Evolutionary conservation across 192 early-diverging fungal genomes (phyloP).

Genomic region (Coemansia sp.): DNA sequence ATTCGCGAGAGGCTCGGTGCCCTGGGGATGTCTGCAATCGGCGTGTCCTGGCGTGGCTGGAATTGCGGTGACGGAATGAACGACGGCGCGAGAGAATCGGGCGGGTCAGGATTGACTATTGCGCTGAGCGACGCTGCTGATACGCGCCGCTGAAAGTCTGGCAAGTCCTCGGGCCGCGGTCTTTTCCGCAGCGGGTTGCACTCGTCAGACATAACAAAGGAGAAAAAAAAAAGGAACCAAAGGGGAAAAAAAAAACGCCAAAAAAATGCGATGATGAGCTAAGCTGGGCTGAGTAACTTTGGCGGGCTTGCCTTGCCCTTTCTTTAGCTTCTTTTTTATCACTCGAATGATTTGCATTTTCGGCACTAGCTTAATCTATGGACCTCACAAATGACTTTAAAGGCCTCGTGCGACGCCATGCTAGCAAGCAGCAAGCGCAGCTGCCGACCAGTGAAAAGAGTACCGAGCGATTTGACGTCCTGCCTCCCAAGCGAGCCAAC

Average conservation of each 20-base stretch:
- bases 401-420: conserved; percentile 9
- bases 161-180: conserved; percentile 28
- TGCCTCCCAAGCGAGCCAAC: conserved; percentile 26
- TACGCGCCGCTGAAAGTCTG: conserved; percentile 36
- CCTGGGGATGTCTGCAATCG: conserved; percentile 4
- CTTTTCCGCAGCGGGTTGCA: conserved; percentile 28
- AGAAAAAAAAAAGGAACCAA: neutral
- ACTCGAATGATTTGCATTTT: neutral
- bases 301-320: neutral
- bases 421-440: conserved; percentile 2
- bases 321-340: neutral
- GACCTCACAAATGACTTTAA: conserved; percentile 34
- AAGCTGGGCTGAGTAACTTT: neutral
- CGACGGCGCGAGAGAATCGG: neutral
- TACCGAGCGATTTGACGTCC: conserved; percentile 20
- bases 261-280: neutral
- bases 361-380: conserved; percentile 8
- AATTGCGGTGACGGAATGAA: conserved; percentile 30
- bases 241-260: neutral
- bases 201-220: neutral
- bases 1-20: conserved; percentile 34
- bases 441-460: conserved; percentile 4
- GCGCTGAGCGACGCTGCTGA: conserved; percentile 47
- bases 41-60: neutral
- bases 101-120: conserved; percentile 43